A percentile compares a stretch with the other conserved stretches of the same genome.
These are phyloP conservation scores for Raphidocelis subcapitata DNA, from an alignment of 139 green algal species.

Conservation along the genomic window DNA sequence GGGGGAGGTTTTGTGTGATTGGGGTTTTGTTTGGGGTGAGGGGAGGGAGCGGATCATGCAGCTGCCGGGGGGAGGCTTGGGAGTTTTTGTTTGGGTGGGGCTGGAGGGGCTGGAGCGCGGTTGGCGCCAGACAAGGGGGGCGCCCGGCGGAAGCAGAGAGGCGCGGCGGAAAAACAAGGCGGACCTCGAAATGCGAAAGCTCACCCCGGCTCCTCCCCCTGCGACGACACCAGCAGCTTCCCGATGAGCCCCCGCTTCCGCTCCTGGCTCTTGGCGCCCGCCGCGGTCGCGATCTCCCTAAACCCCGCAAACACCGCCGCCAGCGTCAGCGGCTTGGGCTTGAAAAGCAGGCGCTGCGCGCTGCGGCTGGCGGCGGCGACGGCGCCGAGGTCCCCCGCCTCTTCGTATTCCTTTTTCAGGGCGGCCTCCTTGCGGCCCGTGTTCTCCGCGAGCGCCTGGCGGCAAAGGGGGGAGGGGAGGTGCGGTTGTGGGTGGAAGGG, in stretches of 20 bases:
- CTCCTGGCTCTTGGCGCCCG: conserved; percentile 65
- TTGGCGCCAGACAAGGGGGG: no score
- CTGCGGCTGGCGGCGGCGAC: conserved; percentile 64
- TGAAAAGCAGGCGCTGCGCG: conserved; percentile 56
- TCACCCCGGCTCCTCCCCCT: conserved; percentile 87
- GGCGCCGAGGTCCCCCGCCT: conserved; percentile 86
- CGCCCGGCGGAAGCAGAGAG: no score
- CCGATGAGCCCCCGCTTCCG: conserved; percentile 80
- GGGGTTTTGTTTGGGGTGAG: no score
- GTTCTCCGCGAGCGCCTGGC: conserved; percentile 74
- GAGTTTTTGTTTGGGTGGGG: no score
- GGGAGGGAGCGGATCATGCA: no score
- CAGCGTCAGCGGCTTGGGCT: conserved; percentile 50
- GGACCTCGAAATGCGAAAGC: no score
- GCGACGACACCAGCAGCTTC: conserved; percentile 83
- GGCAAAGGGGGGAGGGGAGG: neutral
- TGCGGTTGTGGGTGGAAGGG: no score
- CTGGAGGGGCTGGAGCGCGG: no score
- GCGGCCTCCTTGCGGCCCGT: conserved; percentile 80
- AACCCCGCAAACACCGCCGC: conserved; percentile 63
- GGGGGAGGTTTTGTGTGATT: no score
- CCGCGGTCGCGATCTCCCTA: conserved; percentile 64
- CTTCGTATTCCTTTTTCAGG: conserved; percentile 86
- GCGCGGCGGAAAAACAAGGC: no score
- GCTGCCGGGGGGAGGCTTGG: no score